Evolutionary conservation across 257 asterid genomes (phyloP).

Genomic region (Misopates orontium): DNA sequence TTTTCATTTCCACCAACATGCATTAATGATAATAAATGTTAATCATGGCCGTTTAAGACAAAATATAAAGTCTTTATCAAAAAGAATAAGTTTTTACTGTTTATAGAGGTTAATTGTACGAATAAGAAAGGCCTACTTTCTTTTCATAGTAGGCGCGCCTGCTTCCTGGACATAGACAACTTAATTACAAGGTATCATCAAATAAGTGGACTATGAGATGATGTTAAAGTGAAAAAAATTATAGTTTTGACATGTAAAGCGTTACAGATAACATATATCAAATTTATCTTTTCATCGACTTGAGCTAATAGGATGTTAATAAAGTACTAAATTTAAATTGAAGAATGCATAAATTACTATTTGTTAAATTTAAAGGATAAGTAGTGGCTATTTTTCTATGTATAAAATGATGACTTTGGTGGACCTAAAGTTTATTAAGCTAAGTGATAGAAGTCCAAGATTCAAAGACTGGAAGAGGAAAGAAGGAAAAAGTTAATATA

Average conservation of each 20-base stretch:
- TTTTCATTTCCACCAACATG: background rate
- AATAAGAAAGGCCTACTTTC: no score
- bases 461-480: background rate
- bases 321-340: background rate
- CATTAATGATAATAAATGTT: background rate
- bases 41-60: conserved; percentile 44
- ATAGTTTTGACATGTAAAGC: background rate
- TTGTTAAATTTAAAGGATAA: background rate
- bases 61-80: conserved; percentile 33
- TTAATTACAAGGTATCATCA: conserved; percentile 8
- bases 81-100: background rate
- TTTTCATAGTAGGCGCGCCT: background rate
- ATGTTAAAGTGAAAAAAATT: background rate
- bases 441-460: background rate
- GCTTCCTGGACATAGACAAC: conserved; percentile 20
- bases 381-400: background rate
- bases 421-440: background rate
- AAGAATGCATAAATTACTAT: no score
- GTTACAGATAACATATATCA: background rate
- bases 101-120: background rate
- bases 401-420: background rate
- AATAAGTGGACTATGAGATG: conserved; percentile 10
- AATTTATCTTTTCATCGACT: background rate
- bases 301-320: background rate
- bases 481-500: background rate